phyloP scores from a whole-genome alignment of 2,329 filamentous ascomycete genomes.

The Sporothrix variecibatus region DNA sequence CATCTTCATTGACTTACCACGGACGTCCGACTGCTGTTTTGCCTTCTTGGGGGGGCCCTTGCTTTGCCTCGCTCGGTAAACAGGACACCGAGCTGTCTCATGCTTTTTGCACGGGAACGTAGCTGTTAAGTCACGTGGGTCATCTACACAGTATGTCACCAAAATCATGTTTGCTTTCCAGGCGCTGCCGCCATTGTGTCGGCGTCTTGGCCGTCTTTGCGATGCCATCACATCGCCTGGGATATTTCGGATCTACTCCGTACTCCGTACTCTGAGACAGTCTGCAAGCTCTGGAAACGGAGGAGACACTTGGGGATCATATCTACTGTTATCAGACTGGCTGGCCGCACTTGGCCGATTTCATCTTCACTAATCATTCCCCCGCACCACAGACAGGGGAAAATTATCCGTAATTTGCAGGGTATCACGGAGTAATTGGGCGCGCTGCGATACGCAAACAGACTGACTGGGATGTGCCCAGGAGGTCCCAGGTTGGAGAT shows the following conservation, averaged over 20 bases:
- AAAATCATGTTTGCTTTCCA: too few relatives aligned
- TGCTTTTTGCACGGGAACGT: neutral
- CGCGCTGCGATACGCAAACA: neutral
- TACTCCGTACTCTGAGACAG: neutral
- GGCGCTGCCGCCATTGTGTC: too few relatives aligned
- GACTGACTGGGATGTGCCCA: neutral
- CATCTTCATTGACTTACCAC: neutral
- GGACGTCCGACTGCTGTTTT: neutral
- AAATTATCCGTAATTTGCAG: conserved; percentile 5
- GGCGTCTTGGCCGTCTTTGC: neutral
- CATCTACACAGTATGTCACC: too few relatives aligned
- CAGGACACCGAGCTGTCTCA: neutral
- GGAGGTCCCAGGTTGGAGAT: neutral
- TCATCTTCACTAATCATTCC: neutral
- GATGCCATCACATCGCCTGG: neutral
- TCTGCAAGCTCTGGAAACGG: too few relatives aligned
- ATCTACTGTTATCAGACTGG: neutral
- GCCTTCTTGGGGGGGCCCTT: neutral
- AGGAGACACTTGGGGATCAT: too few relatives aligned
- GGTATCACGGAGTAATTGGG: neutral
- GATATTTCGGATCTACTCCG: neutral
- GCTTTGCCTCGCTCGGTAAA: neutral
- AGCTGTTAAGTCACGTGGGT: too few relatives aligned
- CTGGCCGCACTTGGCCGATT: neutral
- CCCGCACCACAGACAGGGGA: neutral